Base-by-base conservation (phyloP, 2,329 filamentous ascomycete species). In the Botryosphaeria dothidea region DNA sequence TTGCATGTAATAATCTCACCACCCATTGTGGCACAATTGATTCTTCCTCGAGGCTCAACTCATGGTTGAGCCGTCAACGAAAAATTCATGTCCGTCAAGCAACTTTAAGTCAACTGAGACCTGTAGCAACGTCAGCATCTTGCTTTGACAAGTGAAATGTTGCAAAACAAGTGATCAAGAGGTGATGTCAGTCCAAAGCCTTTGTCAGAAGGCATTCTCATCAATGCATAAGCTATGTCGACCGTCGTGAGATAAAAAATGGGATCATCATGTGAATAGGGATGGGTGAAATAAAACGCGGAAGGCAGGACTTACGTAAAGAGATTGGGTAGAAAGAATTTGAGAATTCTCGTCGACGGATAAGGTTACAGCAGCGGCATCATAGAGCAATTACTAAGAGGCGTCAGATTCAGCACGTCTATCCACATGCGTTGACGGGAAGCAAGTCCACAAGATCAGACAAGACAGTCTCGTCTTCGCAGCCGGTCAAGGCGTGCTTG, bases 171-270 rank as follows among this genome's bases (percentile, higher is more conserved):
- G 23, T 25, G 17, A 13, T 19, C 21, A 15, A 21, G 49, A 51
- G 8, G 25, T 58, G 17, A 29, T 58, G n/a, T 58, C 54, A 58
- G 54, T 58, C 54, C 54, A 49, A 66, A 66, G 54, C 88, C 89
- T 89, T 82, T 88, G 89, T 92, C 89, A 91, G 82, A 88, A 89
- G 52, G 89, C 88, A 80, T 82, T 88, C 82, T 92, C 90, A 91
- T 92, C 90, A 92, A 90, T 81, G 85, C 86, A 81, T 81, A 78
- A 72, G 85, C 88, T 92, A 91, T 90, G 90, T 90, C 90, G 90
- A 92, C 90, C 90, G 90, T 92, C 90, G 90, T 92, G 90, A 92
- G 77, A 88, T 86, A 43, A 45, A 80, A 83, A 79, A 41, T 15
- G 31, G 72, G 78, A 83, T 90, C 88, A 91, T 91, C 88, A 89